Evolutionary conservation across 345 rosid genomes (phyloP).

Genomic region (Pelargonium nanum): DNA sequence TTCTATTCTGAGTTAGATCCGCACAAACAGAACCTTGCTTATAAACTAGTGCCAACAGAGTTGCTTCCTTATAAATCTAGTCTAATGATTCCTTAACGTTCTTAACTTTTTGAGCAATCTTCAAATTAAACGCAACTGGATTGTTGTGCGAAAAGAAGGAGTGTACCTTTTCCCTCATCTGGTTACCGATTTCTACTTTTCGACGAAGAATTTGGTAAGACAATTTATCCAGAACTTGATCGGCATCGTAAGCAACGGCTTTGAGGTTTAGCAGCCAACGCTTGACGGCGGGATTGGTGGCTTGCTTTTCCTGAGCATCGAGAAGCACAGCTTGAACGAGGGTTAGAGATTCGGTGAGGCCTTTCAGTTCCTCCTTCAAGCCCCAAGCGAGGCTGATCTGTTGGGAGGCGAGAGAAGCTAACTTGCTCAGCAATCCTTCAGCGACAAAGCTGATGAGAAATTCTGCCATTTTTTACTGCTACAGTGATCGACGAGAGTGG

Average conservation of each 20-base stretch:
- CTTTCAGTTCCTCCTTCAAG: too few species aligned
- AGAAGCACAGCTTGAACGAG: too few species aligned
- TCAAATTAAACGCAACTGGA: background rate
- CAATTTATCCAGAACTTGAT: slow-evolving; percentile 6
- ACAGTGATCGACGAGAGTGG: too few species aligned
- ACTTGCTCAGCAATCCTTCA: too few species aligned
- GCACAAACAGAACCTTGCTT: too few species aligned
- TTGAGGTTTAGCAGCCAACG: slow-evolving; percentile 9
- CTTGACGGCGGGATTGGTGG: background rate
- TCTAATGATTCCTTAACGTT: background rate
- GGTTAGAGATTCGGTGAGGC: too few species aligned
- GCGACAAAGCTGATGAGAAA: too few species aligned
- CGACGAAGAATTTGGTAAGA: slow-evolving; percentile 1
- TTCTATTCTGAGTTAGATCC: too few species aligned
- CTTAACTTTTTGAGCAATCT: background rate
- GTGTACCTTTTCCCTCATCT: background rate
- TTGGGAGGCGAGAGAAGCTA: too few species aligned
- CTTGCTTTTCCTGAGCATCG: background rate
- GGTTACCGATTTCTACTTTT: background rate
- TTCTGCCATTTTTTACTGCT: too few species aligned
- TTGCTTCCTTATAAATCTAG: background rate
- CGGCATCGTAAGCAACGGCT: background rate
- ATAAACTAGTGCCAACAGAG: too few species aligned
- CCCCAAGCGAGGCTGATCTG: too few species aligned
- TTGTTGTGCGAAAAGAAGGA: background rate